Evolutionary conservation across 805 yeast species (phyloP), one percentile per base, ranked within the genome.

Genomic region (Dipodascopsis uninucleata): DNA sequence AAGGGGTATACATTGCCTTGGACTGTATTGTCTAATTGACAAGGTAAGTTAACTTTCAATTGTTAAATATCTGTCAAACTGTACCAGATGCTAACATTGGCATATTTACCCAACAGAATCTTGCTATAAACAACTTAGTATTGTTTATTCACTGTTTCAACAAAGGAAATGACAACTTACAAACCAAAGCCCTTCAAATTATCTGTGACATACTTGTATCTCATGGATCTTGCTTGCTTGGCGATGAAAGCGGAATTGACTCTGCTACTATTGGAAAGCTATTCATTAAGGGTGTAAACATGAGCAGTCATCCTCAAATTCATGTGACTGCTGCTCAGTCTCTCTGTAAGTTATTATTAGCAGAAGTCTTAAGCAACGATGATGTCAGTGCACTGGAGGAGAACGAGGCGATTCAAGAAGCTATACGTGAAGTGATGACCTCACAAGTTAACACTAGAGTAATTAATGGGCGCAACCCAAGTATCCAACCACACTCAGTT

Each of bases 291-390:
- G 54, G 49, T 7, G 74, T 74, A 3, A 68, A 6, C 4, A 36
- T 40, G 49, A 34, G 23, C 12, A 49, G 41, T 7, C 42, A 76
- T 54, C 85, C 85, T 1, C 75, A 74, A 22, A 72, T 87, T 16
- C 96, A 86, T 61, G 80, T 90, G 0, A 71, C 79, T 1, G 83
- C 90, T 7, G 95, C 90, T 0, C 95, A 86, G 58, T 94, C 95
- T 0, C 67, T 89, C 21, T 85, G 89, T 58, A 89, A 90, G 66
- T 67, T 90, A 39, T 78, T 81, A 56, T 69, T 93, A 41, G 83
- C 90, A 12, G 94, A 84, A 53, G 74, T 85, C 17, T 72, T 88
- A 44, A 74, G 71, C 5, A 88, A 83, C 58, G 81, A 77, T 45
- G 85, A 81, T 45, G 65, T 87, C 29, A 75, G 84, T 56, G 89